Evolutionary conservation across 2,329 filamentous ascomycete genomes (phyloP).

Genomic region (Epichloe bromicola): DNA sequence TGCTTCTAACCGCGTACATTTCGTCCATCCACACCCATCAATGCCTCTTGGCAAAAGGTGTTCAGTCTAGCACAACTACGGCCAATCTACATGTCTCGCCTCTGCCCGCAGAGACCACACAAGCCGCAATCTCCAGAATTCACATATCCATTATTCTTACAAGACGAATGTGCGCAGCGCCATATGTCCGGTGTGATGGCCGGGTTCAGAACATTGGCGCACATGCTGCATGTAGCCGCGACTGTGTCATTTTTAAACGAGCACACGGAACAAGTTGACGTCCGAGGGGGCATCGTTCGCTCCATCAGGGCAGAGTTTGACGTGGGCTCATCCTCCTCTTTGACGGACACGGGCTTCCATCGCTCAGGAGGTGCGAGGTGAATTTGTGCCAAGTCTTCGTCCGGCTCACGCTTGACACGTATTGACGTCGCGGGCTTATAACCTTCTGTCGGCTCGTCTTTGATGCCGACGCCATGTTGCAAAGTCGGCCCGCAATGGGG

Average conservation of each 20-base stretch:
- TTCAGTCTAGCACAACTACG: no score
- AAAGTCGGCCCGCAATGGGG: neutral
- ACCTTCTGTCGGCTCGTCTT: neutral
- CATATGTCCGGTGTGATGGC: constrained; percentile 44
- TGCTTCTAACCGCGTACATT: no score
- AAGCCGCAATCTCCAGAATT: constrained; percentile 57
- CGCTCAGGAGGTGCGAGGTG: neutral
- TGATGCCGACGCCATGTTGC: neutral
- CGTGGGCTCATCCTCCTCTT: neutral
- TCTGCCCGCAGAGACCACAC: constrained; percentile 55
- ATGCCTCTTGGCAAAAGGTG: no score
- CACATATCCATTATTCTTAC: constrained; percentile 43
- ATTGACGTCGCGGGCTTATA: neutral
- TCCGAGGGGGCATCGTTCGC: neutral
- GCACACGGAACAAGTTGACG: constrained; percentile 44
- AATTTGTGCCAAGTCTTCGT: neutral
- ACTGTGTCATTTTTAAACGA: constrained; percentile 47
- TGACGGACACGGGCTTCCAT: neutral
- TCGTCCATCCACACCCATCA: no score
- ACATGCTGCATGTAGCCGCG: constrained; percentile 51
- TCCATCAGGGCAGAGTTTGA: neutral
- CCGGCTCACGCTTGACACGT: constrained; percentile 1
- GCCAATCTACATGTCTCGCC: constrained; percentile 10
- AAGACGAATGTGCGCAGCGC: constrained; percentile 45
- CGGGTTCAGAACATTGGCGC: constrained; percentile 54